phyloP scores from a whole-genome alignment of 352 stramenopile species.

The Globisporangium cederbergense region DNA sequence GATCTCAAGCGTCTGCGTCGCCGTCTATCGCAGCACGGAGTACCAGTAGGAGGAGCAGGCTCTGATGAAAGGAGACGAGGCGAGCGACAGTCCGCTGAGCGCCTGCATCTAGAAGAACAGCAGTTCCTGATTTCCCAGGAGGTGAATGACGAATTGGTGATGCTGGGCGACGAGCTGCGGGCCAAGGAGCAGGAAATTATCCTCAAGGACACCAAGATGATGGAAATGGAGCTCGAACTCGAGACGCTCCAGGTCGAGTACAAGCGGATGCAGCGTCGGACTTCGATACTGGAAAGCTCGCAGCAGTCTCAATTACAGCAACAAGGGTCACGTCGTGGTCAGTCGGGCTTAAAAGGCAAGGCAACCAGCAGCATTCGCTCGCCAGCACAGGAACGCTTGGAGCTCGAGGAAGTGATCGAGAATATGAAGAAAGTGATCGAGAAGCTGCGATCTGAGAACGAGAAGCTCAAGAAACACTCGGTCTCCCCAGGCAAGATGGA shows the following conservation, averaged over 20 bases:
- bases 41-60: conserved; percentile 3
- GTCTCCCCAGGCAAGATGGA: conserved; percentile 42
- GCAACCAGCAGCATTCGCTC: conserved; percentile 14
- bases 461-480: conserved; percentile 43
- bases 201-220: conserved; percentile 55
- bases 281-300: conserved; percentile 9
- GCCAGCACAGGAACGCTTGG: conserved; percentile 34
- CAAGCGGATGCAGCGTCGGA: conserved; percentile 46
- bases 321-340: background rate
- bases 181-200: conserved; percentile 49
- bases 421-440: conserved; percentile 86
- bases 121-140: conserved; percentile 42
- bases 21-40: conserved; percentile 33
- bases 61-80: conserved; percentile 6
- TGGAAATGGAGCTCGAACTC: conserved; percentile 67
- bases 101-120: conserved; percentile 45
- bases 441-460: conserved; percentile 71
- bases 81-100: conserved; percentile 14
- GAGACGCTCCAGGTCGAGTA: conserved; percentile 68
- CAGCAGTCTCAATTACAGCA: conserved; percentile 11
- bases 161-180: conserved; percentile 42
- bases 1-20: conserved; percentile 46
- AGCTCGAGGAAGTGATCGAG: conserved; percentile 73
- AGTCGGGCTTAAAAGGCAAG: background rate
- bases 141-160: conserved; percentile 39